phyloP scores from a whole-genome alignment of 1,284 basidiomycete species.

The Ganoderma leucocontextum region DNA sequence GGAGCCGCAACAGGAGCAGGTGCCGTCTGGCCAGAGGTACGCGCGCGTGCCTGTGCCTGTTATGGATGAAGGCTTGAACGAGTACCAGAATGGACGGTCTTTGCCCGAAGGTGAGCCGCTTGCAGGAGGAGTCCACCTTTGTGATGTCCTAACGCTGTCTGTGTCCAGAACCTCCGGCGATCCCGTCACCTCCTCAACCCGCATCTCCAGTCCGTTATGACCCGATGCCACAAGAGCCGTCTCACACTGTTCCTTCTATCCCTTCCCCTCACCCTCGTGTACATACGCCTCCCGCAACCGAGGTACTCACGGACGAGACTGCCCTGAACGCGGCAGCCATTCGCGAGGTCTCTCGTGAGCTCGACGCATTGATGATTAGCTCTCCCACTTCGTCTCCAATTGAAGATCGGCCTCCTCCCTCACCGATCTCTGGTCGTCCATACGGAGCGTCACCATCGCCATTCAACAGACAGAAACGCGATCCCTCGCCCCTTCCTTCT shows the following conservation, averaged over 20 bases:
- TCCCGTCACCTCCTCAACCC: constrained; percentile 17
- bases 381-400: constrained; percentile 44
- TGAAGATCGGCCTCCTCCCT: constrained; percentile 25
- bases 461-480: constrained; percentile 12
- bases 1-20: background rate
- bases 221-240: background rate
- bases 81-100: constrained; percentile 2
- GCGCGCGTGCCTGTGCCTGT: constrained; percentile 21
- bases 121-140: background rate
- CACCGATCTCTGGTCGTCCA: constrained; percentile 27
- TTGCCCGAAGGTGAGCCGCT: constrained; percentile 22
- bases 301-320: constrained; percentile 43
- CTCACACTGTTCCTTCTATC: constrained; percentile 7
- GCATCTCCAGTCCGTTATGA: constrained; percentile 16
- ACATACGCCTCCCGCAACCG: constrained; percentile 18
- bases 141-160: background rate
- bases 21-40: background rate
- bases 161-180: background rate
- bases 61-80: background rate
- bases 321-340: constrained; percentile 70
- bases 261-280: constrained; percentile 12
- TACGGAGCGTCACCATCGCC: constrained; percentile 27
- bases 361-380: constrained; percentile 62
- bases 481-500: constrained; percentile 29
- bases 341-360: constrained; percentile 68